Conservation (phyloP, 2,329 filamentous ascomycete species). For the Grosmannia huntii region DNA sequence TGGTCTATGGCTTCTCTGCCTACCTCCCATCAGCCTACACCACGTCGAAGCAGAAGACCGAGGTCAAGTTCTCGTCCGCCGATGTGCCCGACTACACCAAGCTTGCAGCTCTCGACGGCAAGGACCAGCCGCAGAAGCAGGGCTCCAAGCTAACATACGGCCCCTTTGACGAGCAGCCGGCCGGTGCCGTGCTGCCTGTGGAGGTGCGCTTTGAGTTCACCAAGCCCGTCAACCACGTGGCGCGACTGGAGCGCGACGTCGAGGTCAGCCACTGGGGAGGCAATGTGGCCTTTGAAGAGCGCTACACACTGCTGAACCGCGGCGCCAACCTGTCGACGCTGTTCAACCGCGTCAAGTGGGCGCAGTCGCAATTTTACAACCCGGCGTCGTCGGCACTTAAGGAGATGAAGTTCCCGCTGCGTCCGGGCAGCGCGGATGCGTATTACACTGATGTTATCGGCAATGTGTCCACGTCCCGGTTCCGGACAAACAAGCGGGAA, state of each 20-base stretch:
- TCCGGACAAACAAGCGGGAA: constrained; percentile 64
- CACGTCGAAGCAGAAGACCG: constrained; percentile 91
- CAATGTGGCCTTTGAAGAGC: constrained; percentile 89
- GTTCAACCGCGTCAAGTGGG: constrained; percentile 69
- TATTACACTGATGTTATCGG: constrained; percentile 96
- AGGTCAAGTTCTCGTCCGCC: constrained; percentile 71
- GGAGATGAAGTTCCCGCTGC: constrained; percentile 68
- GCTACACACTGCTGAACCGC: constrained; percentile 77
- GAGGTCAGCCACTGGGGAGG: constrained; percentile 98
- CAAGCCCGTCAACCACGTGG: constrained; percentile 73
- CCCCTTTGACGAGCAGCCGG: constrained; percentile 68
- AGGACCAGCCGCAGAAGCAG: constrained; percentile 61
- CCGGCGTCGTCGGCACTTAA: constrained; percentile 67
- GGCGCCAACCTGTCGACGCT: constrained; percentile 64
- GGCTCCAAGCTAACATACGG: constrained; percentile 83
- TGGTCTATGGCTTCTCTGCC: constrained; percentile 74
- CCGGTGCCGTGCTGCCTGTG: constrained; percentile 59
- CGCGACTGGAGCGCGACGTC: constrained; percentile 72
- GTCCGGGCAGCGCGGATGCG: constrained; percentile 65
- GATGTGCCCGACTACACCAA: constrained; percentile 79
- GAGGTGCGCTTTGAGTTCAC: constrained; percentile 89
- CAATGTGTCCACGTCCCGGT: constrained; percentile 88
- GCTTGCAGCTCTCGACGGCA: constrained; percentile 49
- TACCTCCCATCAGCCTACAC: constrained; percentile 74
- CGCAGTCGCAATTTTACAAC: constrained; percentile 60